phyloP scores from a whole-genome alignment of 345 rosid species.

The Trapa incisa region DNA sequence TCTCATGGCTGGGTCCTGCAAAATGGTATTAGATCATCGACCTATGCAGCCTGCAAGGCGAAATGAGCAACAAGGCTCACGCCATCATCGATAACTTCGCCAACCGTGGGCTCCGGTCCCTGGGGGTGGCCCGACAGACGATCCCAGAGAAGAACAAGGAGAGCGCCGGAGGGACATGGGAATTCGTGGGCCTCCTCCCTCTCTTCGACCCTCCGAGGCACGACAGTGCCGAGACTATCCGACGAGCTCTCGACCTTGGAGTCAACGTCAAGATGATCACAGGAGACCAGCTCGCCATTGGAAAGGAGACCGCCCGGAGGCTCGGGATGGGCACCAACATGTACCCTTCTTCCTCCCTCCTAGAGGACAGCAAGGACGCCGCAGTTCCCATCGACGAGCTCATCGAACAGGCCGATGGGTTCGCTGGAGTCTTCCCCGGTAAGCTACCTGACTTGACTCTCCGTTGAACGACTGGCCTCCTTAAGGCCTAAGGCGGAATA shows the following conservation, averaged over 20 bases:
- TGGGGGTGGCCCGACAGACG: constrained; percentile 51
- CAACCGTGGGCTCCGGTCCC: constrained; percentile 75
- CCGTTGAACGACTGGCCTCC: no score
- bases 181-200: constrained; percentile 82
- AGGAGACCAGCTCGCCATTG: constrained; percentile 82
- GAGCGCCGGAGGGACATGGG: constrained; percentile 68
- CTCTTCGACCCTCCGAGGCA: constrained; percentile 91
- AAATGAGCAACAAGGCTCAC: constrained; percentile 33
- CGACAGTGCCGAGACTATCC: constrained; percentile 73
- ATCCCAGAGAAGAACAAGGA: constrained; percentile 69
- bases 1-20: not conserved
- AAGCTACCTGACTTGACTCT: not conserved
- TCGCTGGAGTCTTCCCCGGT: constrained; percentile 89
- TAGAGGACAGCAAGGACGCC: constrained; percentile 48
- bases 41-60: constrained; percentile 58
- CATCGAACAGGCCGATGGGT: constrained; percentile 76
- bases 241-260: constrained; percentile 69
- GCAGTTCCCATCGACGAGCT: constrained; percentile 54
- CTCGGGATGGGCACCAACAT: constrained; percentile 87
- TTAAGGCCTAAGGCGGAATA: not conserved
- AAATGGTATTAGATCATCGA: constrained; percentile 45
- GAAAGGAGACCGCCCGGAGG: constrained; percentile 77
- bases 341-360: constrained; percentile 72
- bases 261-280: constrained; percentile 88
- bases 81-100: constrained; percentile 56